Conservation (phyloP, 2,329 filamentous ascomycete genomes). For the Cladophialophora psammophila region DNA sequence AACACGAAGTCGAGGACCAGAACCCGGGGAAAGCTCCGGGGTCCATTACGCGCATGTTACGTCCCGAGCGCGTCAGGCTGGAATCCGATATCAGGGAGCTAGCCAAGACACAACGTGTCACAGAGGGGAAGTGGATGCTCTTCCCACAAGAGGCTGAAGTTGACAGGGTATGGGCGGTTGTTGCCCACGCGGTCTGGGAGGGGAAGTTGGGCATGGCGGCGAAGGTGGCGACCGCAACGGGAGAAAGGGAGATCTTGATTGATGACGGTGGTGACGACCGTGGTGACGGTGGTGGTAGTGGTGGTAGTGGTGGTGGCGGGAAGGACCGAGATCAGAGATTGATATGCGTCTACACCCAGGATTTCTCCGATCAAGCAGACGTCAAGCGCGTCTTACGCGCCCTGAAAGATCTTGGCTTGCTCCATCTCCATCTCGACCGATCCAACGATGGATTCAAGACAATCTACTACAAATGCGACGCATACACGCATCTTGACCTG, state of each 20-base stretch:
- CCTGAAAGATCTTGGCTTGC: slow-evolving; percentile 68
- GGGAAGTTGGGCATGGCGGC: slow-evolving; percentile 75
- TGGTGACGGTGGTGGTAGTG: too few species aligned
- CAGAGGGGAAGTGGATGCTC: slow-evolving; percentile 72
- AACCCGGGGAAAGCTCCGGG: slow-evolving; percentile 42
- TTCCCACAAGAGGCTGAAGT: slow-evolving; percentile 66
- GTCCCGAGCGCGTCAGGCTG: slow-evolving; percentile 52
- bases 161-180: slow-evolving; percentile 68
- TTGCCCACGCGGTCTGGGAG: slow-evolving; percentile 71
- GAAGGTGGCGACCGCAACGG: slow-evolving; percentile 71
- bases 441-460: slow-evolving; percentile 37
- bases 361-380: slow-evolving; percentile 74
- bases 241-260: slow-evolving; percentile 46
- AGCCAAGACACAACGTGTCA: slow-evolving; percentile 57
- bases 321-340: slow-evolving; percentile 52
- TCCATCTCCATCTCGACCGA: slow-evolving; percentile 42
- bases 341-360: slow-evolving; percentile 78
- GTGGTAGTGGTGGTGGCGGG: neutral
- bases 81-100: slow-evolving; percentile 65
- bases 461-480: slow-evolving; percentile 83
- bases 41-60: slow-evolving; percentile 49
- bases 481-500: slow-evolving; percentile 72
- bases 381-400: slow-evolving; percentile 71
- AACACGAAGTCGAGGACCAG: slow-evolving; percentile 53
- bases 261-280: neutral